Percentiles rank a stretch among this genome's conserved stretches.
phyloP scores from a whole-genome alignment of 345 rosid species.

The Noccaea bulbosa region DNA sequence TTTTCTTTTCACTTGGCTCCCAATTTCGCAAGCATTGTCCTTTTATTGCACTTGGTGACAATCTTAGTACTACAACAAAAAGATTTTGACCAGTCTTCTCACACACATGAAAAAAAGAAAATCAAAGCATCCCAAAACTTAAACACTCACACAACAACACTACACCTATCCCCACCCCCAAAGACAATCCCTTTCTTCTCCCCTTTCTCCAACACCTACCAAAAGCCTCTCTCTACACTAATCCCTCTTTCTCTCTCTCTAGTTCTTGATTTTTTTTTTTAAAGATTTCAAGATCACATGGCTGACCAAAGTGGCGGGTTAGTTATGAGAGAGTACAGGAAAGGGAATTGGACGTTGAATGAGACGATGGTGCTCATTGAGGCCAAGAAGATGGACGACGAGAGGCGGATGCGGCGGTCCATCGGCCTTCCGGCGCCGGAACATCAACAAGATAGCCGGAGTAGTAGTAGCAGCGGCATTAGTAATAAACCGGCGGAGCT shows the following conservation, averaged over 20 bases:
- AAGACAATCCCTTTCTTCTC: slow-evolving; percentile 44
- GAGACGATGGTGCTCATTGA: slow-evolving; percentile 87
- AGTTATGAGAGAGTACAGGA: slow-evolving; percentile 72
- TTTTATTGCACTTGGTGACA: slow-evolving; percentile 51
- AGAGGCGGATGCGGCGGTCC: slow-evolving; percentile 70
- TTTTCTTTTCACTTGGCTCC: slow-evolving; percentile 41
- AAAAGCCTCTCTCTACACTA: slow-evolving; percentile 25
- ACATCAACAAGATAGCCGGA: slow-evolving; percentile 41
- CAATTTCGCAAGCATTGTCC: slow-evolving; percentile 44
- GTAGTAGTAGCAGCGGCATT: slow-evolving; percentile 18
- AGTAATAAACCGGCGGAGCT: slow-evolving; percentile 63
- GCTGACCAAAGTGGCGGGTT: slow-evolving; percentile 58
- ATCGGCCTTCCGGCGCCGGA: slow-evolving; percentile 42
- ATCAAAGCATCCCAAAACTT: slow-evolving; percentile 20
- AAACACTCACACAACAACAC: slow-evolving; percentile 31
- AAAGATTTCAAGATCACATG: slow-evolving; percentile 46
- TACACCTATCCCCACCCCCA: slow-evolving; percentile 41
- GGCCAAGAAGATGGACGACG: slow-evolving; percentile 89
- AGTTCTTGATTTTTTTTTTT: slow-evolving; percentile 36
- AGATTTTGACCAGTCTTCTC: slow-evolving; percentile 49
- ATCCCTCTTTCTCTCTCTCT: slow-evolving; percentile 30
- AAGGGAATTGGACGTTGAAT: slow-evolving; percentile 80
- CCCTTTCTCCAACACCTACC: slow-evolving; percentile 52
- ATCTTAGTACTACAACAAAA: slow-evolving; percentile 48
- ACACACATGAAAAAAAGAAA: slow-evolving; percentile 34